Conservation (phyloP, 2,329 filamentous ascomycete species). For the Colletotrichum chrysophilum region DNA sequence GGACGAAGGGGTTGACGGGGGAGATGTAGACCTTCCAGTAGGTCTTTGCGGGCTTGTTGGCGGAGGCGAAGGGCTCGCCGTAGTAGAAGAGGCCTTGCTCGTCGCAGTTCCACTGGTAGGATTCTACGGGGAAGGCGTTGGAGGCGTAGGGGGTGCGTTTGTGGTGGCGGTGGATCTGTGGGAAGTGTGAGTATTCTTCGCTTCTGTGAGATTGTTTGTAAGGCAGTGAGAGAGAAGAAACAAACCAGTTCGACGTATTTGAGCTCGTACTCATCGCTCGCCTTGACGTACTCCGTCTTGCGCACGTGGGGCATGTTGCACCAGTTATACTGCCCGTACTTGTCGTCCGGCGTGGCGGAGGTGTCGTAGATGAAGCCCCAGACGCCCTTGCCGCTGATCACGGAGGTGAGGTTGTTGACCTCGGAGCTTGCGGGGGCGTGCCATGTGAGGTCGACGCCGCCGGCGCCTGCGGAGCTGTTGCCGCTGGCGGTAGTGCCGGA, state of each 20-base stretch:
- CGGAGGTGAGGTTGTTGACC: slow-evolving; percentile 66
- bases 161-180: slow-evolving; percentile 79
- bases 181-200: not conserved
- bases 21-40: slow-evolving; percentile 72
- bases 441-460: slow-evolving; percentile 54
- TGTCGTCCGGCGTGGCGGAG: slow-evolving; percentile 58
- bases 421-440: slow-evolving; percentile 57
- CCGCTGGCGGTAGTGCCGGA: not conserved
- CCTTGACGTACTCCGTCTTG: slow-evolving; percentile 64
- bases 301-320: slow-evolving; percentile 92
- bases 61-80: slow-evolving; percentile 60
- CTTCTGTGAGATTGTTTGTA: not conserved
- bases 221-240: not conserved
- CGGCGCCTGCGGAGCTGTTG: not conserved
- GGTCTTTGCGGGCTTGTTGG: slow-evolving; percentile 51
- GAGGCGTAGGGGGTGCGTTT: slow-evolving; percentile 82
- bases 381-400: slow-evolving; percentile 63
- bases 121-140: slow-evolving; percentile 78
- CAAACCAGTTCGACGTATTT: slow-evolving; percentile 77
- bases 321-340: slow-evolving; percentile 76
- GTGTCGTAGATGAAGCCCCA: slow-evolving; percentile 79
- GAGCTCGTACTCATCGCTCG: slow-evolving; percentile 63
- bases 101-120: slow-evolving; percentile 75
- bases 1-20: slow-evolving; percentile 69
- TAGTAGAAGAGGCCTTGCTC: slow-evolving; percentile 75